Base-by-base conservation (phyloP, 2,329 filamentous ascomycete species). In the Fusarium scirpi region DNA sequence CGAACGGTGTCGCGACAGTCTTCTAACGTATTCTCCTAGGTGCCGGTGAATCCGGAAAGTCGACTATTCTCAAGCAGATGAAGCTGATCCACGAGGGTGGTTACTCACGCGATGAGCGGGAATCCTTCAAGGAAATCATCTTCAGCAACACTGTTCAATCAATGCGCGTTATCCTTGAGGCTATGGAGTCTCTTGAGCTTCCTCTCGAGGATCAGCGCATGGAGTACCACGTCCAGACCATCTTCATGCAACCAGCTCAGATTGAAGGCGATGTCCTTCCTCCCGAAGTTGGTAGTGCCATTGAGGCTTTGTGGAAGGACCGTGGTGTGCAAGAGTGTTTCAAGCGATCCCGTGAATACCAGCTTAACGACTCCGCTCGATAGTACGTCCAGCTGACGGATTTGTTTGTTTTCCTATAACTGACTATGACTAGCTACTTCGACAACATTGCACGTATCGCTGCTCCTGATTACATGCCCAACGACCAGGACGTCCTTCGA, bases 21-120 rank as follows among this genome's bases (percentile, higher is more conserved):
- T 63, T 65, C 78, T 82, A 76, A 81, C 70, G 7, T 13, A 45
- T 32, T 10, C 53, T 63, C 67, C 77, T 25, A 97, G 94, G 94
- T 87, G 96, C 96, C 84, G 95, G 96, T 91, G 96, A 99, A 94
- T 83, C 82, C 66, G 82, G 96, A 77, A 99, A 98, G 83, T 98
- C 95, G 9, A 98, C 95, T 7, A 95, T 98, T 69, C 89, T 98
- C 73, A 98, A 98, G 86, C 95, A 98, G 86, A 98, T 99, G 96
- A 99, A 98, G 88, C 92, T 99, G 78, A 99, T 99, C 78, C 94
- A 99, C 82, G 96, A 99, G 86, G 96, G 96, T 71, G 95, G 96
- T 76, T 99, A 98, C 86, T 98, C 96, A 69, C 92, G 95, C 81
- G 96, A 98, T 74, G 89, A 91, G 80, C 86, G 88, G 69, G 88